Evolutionary conservation across 1,139 yeast genomes (phyloP), one percentile per base, ranked within the genome.

Genomic region (Candida pseudocylindracea): DNA sequence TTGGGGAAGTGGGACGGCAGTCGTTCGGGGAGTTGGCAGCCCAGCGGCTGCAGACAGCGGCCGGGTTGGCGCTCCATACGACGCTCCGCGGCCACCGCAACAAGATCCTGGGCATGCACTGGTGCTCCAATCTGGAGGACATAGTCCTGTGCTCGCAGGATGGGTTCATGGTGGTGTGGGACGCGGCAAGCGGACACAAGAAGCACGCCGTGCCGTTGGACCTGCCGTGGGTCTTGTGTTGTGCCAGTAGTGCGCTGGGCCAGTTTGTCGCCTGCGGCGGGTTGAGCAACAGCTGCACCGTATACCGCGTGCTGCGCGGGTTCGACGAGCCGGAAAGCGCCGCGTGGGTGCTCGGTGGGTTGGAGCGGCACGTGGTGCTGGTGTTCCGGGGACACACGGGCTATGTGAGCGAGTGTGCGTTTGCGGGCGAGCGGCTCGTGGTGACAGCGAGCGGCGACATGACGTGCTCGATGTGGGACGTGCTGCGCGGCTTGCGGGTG

Each of bases 131-230:
- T 43, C 67, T 79, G 11, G 50, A 55, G 30, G 60, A 57, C 30
- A 46, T 85, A 2, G 53, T 81, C 9, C 69, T 83, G 31, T 81
- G 83, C 0, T 72, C 91, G 27, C 93, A 80, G 46, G 95, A 85
- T 50, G 94, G 94, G 2, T 76, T 68, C 45, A 60, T 81, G 58
- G 60, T 85, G 32, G 51, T 81, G 26, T 85, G 95, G 95, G 88
- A 83, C 48, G 63, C 83, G 0, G 55, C 64, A 2, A 67, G 80
- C 1, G 88, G 88, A 2, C 56, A 65, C 41, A 85, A 85, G 45
- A 60, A 65, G 36, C 69, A 72, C 38, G 83, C 83, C 1, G 67
- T 83, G 12, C 62, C 67, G 7, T 51, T 74, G 36, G 76, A 72
- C 36, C 76, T 75, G 35, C 73, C 72, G 31, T 83, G 92, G 80